These are phyloP conservation scores for Pisolithus tinctorius DNA, from an alignment of 768 basidiomycete species.

Conservation along the genomic window DNA sequence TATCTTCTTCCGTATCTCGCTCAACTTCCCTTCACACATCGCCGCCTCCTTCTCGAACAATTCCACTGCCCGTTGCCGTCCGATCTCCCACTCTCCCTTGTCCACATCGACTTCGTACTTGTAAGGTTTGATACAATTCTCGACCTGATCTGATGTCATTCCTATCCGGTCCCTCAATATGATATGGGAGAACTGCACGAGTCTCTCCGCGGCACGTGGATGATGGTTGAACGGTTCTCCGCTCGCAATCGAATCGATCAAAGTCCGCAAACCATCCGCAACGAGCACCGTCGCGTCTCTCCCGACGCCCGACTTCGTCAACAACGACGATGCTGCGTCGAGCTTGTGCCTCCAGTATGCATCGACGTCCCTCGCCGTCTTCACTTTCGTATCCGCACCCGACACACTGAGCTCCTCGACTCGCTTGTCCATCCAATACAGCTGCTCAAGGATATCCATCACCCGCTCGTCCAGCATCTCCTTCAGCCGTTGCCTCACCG, in stretches of 20 bases:
- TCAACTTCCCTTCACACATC: slow-evolving; percentile 82
- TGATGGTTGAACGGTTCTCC: slow-evolving; percentile 93
- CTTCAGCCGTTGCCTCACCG: slow-evolving; percentile 85
- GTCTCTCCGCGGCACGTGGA: slow-evolving; percentile 80
- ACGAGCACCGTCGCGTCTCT: slow-evolving; percentile 91
- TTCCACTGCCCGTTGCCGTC: slow-evolving; percentile 65
- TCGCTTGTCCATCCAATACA: slow-evolving; percentile 95
- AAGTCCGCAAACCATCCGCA: slow-evolving; percentile 82
- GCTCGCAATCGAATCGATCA: slow-evolving; percentile 84
- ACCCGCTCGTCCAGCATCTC: slow-evolving; percentile 92
- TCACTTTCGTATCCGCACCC: slow-evolving; percentile 61
- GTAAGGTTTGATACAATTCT: slow-evolving; percentile 99
- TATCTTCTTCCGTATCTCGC: slow-evolving; percentile 80
- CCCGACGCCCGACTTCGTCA: slow-evolving; percentile 95
- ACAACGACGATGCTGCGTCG: slow-evolving; percentile 84
- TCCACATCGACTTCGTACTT: slow-evolving; percentile 98
- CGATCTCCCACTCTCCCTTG: slow-evolving; percentile 84
- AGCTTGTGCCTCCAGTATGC: slow-evolving; percentile 96
- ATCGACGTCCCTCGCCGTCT: slow-evolving; percentile 64
- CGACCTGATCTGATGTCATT: slow-evolving; percentile 95
- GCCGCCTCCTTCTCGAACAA: slow-evolving; percentile 78
- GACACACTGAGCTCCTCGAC: slow-evolving; percentile 67
- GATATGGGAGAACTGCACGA: slow-evolving; percentile 87
- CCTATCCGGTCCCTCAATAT: slow-evolving; percentile 92
- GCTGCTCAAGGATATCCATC: slow-evolving; percentile 93